Base-by-base conservation (phyloP, 371 early-diverging fungal species). In the Actinomortierella ambigua region DNA sequence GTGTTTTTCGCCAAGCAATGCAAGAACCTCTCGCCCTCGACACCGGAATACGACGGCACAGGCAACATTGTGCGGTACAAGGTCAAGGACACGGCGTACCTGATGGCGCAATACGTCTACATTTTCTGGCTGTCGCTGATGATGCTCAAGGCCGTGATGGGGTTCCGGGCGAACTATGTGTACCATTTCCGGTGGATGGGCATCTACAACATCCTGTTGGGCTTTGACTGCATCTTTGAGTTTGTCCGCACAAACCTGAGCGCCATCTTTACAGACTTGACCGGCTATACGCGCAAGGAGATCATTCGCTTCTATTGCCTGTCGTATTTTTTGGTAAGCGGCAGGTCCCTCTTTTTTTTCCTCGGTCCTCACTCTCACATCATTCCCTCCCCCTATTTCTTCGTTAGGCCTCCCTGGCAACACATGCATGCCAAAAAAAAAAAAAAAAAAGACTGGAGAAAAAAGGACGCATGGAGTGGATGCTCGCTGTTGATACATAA, bases 141-240 rank as follows among this genome's bases (percentile, higher is more conserved):
- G 75, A 51, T 55, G 46, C 3, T 67, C 23, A 73, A 73, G 43
- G 60, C 75, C 13, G 1, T 73, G 13, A 40, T 73, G 18, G 75
- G 67, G 17, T 60, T 67, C 29, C 63, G 75, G 0, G 75, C 75
- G 9, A 73, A 73, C 3, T 26, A 2, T 4, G 52, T 66, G 75
- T 73, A 66, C 51, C 59, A 60, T 42, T 8, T 67, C 1, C 75
- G 75, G 5, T 66, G 63, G 75, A 73, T 73, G 75, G 49, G 67
- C 42, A 62, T 3, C 15, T 73, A 63, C 51, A 73, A 67, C 42
- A 11, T 67, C n/a, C 50, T 73, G 22, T 34, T 73, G 4, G 75
- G 67, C 20, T 26, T 66, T 13, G 75, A 73, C 39, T 59, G 67
- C 0, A 53, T 53, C 15, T 73, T 73, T 41, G 75, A 73, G 47